These are phyloP conservation scores for Yamadazyma friedrichii DNA, from an alignment of 1,139 yeast genomes.

Conservation along the genomic window DNA sequence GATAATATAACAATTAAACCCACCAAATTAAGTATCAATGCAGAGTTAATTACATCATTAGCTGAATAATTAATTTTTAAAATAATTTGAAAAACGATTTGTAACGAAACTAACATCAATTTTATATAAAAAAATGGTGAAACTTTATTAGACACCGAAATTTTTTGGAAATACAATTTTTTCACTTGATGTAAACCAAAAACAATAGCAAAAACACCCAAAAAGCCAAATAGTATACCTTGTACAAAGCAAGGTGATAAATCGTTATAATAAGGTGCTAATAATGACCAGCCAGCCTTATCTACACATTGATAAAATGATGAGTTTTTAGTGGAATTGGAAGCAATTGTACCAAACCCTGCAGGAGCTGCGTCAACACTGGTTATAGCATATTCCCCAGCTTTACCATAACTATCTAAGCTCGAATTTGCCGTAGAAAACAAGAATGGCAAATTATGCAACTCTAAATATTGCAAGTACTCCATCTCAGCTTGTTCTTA, in stretches of 20 bases:
- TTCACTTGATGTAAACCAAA: conserved; percentile 51
- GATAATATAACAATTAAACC: conserved; percentile 51
- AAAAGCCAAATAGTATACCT: conserved; percentile 57
- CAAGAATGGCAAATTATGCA: conserved; percentile 15
- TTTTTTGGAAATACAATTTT: conserved; percentile 30
- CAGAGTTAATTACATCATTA: conserved; percentile 43
- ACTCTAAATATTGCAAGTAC: conserved; percentile 13
- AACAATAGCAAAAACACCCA: conserved; percentile 53
- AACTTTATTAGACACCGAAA: conserved; percentile 30
- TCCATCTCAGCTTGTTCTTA: conserved; percentile 11
- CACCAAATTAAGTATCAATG: conserved; percentile 36
- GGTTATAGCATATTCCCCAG: neutral
- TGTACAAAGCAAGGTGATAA: conserved; percentile 82
- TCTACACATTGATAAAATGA: conserved; percentile 13
- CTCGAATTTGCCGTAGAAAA: conserved; percentile 2
- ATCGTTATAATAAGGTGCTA: conserved; percentile 58
- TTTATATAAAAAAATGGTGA: conserved; percentile 44
- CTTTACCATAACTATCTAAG: neutral
- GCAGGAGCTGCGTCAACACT: neutral
- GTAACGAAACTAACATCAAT: conserved; percentile 39
- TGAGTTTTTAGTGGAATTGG: neutral
- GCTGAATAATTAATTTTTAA: conserved; percentile 23
- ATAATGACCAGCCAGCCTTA: conserved; percentile 74
- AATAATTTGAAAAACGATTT: conserved; percentile 33
- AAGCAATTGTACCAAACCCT: neutral